Base-by-base conservation (phyloP, 129 eudicot genomes). In the Arctium minus region DNA sequence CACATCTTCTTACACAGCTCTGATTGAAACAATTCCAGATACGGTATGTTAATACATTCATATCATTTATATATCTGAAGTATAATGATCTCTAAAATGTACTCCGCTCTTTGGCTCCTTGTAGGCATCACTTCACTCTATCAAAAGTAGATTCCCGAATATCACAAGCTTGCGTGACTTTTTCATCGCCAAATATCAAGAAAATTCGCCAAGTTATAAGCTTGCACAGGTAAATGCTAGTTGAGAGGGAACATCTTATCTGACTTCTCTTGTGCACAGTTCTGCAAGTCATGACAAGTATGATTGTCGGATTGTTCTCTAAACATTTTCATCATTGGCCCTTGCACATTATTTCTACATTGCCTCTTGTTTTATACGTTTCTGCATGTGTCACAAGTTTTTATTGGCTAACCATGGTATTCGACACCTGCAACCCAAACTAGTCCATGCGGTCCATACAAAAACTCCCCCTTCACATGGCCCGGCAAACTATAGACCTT, bases 11-110 rank as follows among this genome's bases (percentile, higher is more conserved):
- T 96, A 96, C 87, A 93, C 99, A 17, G 99, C 99, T 33, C 93
- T 96, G 18, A 96, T 96, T 80, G 99, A 96, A 89, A 96, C 99
- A 77, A 96, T 96, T 84, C 97, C 99, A 17, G 99, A 96, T 86
- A 96, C 99, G 81, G 99, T 96, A 93, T 62, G 31, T 56, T 17
- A 46, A 31, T 81, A 18, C 22, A 15, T 78, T 32, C 6, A 22
- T 36, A 38, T 78, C n/a, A 64, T 78, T 72, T 77, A 27, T 2
- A 44, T 12, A 22, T 62, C 64, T 79, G 29, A 74, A 22, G 70
- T 62, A 42, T 71, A 46, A 56, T 31, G n/a, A 40, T 18, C 27
- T 38, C 64, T 75, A 29, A 68, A 72, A 62, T 75, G 30, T 44
- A 81, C 62, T 70, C 67, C 8, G 10, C 79, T 39, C 70, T 79